Conservation (phyloP, 345 rosid species). For the Kernera saxatilis region DNA sequence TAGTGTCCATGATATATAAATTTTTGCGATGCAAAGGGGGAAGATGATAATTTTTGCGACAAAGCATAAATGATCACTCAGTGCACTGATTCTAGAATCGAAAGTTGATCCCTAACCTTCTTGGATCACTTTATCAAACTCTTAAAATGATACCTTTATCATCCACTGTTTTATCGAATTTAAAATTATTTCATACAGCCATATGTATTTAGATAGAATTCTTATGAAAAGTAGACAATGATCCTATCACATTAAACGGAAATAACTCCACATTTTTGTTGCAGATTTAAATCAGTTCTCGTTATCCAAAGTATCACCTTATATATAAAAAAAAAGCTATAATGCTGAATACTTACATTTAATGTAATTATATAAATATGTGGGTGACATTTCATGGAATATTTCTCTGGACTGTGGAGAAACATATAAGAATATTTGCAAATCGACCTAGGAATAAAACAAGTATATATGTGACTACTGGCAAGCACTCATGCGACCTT, state of each 20-base stretch:
- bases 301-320: background rate
- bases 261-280: background rate
- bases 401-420: background rate
- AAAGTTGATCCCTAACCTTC: background rate
- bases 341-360: background rate
- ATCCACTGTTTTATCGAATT: background rate
- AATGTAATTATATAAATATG: background rate
- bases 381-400: conserved; percentile 9
- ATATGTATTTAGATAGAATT: too few species aligned
- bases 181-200: too few species aligned
- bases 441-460: background rate
- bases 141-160: too few species aligned
- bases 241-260: background rate
- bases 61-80: too few species aligned
- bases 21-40: too few species aligned
- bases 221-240: background rate
- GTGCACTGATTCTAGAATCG: background rate
- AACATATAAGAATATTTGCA: conserved; percentile 1
- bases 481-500: background rate
- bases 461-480: too few species aligned
- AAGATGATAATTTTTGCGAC: too few species aligned
- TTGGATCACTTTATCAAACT: background rate
- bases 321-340: background rate
- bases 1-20: too few species aligned
- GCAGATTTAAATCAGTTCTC: background rate